Base-by-base conservation (phyloP, 805 yeast species). In the Wickerhamiella spandovensis region DNA sequence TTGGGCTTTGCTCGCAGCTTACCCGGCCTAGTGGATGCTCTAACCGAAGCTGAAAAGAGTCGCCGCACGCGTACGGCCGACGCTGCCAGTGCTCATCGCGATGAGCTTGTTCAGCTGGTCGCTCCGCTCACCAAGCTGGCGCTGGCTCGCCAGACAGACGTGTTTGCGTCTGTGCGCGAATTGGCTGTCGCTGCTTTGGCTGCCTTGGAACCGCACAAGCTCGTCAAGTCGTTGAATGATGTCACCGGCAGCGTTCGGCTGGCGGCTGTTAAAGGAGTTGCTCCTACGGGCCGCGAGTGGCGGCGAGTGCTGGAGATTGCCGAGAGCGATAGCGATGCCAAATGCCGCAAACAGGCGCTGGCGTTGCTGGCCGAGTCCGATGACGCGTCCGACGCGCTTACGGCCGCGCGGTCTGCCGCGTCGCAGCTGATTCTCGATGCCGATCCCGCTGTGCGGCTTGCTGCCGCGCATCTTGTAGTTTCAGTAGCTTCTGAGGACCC, bases 331-430 rank as follows among this genome's bases (percentile, higher is more conserved):
- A 43, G 43, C 17, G 60, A 57, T 18, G 43, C 48, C 6, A 28
- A 44, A 3, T 54, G 57, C 2, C 56, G 60, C 12, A 48, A 54
- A 2, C 51, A 49, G 8, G 51, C 55, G 15, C 44, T 57, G 15
- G 44, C 51, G 6, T 8, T 43, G 6, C 24, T 55, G 37, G 25
- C 37, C 5, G 17, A 47, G 18, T 23, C 32, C 5, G 20, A 20
- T 20, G 45, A 43, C 4, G 21, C 4, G 5, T 35, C 39, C 2
- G 39, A 15, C 9, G 39, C 20, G 17, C 39, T 15, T 7, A 35
- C 7, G 4, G 39, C 20, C 20, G 39, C 39, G 7, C 39, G 39
- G 2, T 7, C 39, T 7, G 39, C 15, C n/a, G 45, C 45, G 6
- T 20, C 12, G 2, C 28, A 24, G 32, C 30, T 43, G 10, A 12